Evolutionary conservation across 768 basidiomycete genomes (phyloP).

Genomic region (Amanita rubescens): DNA sequence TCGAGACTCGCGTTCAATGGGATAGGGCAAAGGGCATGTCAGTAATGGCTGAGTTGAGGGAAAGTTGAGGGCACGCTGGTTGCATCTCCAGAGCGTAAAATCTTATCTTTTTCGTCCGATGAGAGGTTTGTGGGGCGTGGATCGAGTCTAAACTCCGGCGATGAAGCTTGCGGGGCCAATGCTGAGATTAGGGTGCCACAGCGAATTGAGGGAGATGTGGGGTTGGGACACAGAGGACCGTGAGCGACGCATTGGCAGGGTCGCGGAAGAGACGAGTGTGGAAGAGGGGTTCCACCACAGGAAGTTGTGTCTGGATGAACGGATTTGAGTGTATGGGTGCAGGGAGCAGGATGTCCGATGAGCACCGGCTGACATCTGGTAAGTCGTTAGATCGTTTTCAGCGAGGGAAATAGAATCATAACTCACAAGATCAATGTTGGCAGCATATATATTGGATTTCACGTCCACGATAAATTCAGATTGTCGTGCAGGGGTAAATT

Average conservation of each 20-base stretch:
- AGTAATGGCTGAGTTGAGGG: constrained; percentile 41
- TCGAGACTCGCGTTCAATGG: constrained; percentile 33
- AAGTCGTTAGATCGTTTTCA: neutral
- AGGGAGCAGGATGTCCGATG: constrained; percentile 18
- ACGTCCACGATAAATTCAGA: too few species aligned
- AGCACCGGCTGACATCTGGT: constrained; percentile 19
- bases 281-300: constrained; percentile 35
- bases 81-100: constrained; percentile 32
- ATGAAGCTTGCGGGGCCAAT: constrained; percentile 36
- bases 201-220: constrained; percentile 36
- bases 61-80: constrained; percentile 39
- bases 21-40: constrained; percentile 43
- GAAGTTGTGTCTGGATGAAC: constrained; percentile 37
- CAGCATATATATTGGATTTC: constrained; percentile 27
- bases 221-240: constrained; percentile 22
- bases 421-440: constrained; percentile 22
- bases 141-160: constrained; percentile 28
- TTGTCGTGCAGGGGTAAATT: constrained; percentile 36
- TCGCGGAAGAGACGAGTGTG: constrained; percentile 30
- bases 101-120: constrained; percentile 54
- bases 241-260: constrained; percentile 37
- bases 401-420: neutral
- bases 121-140: constrained; percentile 38
- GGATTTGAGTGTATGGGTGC: constrained; percentile 20
- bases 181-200: constrained; percentile 36